A percentile compares a stretch with the other conserved stretches of the same genome.
phyloP scores from a whole-genome alignment of 192 early-diverging fungal species.

The Umbelopsis ramanniana region DNA sequence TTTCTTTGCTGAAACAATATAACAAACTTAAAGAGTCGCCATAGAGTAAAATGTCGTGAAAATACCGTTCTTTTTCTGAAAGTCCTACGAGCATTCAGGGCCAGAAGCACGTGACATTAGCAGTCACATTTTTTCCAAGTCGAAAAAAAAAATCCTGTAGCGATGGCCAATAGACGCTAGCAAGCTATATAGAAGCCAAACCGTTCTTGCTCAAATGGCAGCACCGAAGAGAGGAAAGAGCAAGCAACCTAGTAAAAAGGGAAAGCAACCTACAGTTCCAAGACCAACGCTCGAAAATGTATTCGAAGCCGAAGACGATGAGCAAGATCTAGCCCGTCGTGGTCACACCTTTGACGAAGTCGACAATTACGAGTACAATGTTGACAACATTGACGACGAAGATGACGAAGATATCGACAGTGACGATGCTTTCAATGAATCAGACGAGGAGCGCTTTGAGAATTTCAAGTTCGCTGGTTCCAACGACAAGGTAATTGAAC shows the following conservation, averaged over 20 bases:
- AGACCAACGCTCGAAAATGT: conserved; percentile 27
- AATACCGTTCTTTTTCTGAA: too few relatives aligned
- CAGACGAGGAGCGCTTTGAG: conserved; percentile 85
- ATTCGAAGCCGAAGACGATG: conserved; percentile 53
- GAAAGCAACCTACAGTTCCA: conserved; percentile 5
- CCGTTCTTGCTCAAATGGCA: conserved; percentile 14
- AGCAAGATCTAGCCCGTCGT: conserved; percentile 41
- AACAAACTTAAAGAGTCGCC: too few relatives aligned
- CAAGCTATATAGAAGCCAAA: neutral
- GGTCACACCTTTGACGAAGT: conserved; percentile 61
- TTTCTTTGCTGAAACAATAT: too few relatives aligned
- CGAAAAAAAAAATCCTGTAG: neutral
- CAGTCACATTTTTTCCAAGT: neutral
- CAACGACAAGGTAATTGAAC: conserved; percentile 40
- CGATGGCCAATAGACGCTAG: neutral
- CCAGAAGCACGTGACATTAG: neutral
- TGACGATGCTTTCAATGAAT: conserved; percentile 87
- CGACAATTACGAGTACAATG: conserved; percentile 74
- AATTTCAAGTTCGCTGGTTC: conserved; percentile 65
- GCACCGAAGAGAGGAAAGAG: conserved; percentile 18
- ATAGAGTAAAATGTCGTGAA: too few relatives aligned
- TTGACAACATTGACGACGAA: conserved; percentile 77
- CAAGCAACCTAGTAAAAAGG: conserved; percentile 1
- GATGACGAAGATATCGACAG: conserved; percentile 96
- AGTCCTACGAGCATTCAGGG: too few relatives aligned